These are phyloP conservation scores for Saccharomyces hybrid DNA, from an alignment of 1,139 yeast species.

Conservation along the genomic window DNA sequence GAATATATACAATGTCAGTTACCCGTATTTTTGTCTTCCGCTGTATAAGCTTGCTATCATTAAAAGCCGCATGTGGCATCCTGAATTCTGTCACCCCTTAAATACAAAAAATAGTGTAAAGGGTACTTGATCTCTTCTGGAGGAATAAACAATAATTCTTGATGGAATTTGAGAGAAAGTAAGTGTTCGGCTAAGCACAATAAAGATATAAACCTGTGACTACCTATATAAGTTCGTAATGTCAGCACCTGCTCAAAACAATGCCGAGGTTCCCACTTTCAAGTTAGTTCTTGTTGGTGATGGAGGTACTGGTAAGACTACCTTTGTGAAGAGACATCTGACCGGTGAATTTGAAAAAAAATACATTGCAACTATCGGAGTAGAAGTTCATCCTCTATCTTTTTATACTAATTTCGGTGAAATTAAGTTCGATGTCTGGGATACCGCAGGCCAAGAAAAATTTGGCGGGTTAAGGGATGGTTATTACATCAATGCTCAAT, in stretches of 20 bases:
- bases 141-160: background rate
- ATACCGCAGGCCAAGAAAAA: constrained; percentile 99
- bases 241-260: background rate
- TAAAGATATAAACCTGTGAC: background rate
- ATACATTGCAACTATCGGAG: constrained; percentile 98
- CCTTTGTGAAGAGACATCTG: constrained; percentile 98
- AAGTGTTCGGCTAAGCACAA: background rate
- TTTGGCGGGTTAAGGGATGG: constrained; percentile 99
- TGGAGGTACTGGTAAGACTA: constrained; percentile 99
- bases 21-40: background rate
- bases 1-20: background rate
- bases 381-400: constrained; percentile 96
- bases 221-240: background rate
- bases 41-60: background rate
- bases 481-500: constrained; percentile 98
- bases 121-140: background rate
- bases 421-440: constrained; percentile 99
- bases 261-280: constrained; percentile 81
- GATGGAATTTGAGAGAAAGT: background rate
- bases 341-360: constrained; percentile 99
- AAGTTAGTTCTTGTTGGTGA: constrained; percentile 98
- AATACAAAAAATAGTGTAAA: background rate
- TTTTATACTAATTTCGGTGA: constrained; percentile 99
- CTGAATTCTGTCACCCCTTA: background rate
- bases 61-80: background rate